These are phyloP conservation scores for Pulveroboletus sp. DNA, from an alignment of 768 basidiomycete genomes.

Conservation along the genomic window DNA sequence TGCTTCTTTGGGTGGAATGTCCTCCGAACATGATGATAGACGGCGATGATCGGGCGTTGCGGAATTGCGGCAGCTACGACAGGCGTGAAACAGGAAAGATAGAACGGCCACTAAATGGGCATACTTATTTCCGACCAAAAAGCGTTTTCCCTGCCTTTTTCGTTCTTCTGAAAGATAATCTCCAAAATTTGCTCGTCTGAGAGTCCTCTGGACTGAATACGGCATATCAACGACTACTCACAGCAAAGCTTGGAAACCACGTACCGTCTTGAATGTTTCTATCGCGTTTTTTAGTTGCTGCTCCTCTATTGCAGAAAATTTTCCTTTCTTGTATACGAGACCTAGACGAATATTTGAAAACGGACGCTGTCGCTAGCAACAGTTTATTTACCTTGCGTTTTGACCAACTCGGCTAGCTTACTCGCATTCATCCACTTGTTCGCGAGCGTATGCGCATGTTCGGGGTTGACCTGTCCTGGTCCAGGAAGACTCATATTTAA, in stretches of 20 bases:
- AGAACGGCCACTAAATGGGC: conserved; percentile 19
- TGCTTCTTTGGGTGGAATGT: conserved; percentile 62
- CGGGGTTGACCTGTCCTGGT: conserved; percentile 40
- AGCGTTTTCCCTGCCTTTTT: conserved; percentile 52
- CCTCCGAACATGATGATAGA: conserved; percentile 78
- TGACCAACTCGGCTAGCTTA: conserved; percentile 65
- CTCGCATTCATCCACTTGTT: conserved; percentile 74
- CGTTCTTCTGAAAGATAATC: conserved; percentile 65
- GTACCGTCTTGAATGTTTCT: conserved; percentile 53
- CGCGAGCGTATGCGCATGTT: conserved; percentile 65
- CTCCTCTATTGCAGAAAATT: conserved; percentile 77
- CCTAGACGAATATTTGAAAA: conserved; percentile 38
- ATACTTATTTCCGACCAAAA: conserved; percentile 83
- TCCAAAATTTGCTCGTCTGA: conserved; percentile 51
- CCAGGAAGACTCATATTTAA: conserved; percentile 41
- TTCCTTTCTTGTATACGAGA: conserved; percentile 83
- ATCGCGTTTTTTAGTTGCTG: conserved; percentile 61
- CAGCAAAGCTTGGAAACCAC: conserved; percentile 20
- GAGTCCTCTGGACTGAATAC: conserved; percentile 46
- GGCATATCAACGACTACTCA: conserved; percentile 1
- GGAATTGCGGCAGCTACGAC: conserved; percentile 61
- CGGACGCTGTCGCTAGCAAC: neutral
- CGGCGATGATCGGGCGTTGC: conserved; percentile 73
- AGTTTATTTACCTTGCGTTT: conserved; percentile 51
- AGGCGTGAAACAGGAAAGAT: conserved; percentile 6